A percentile compares a stretch with the other conserved stretches of the same genome.
Evolutionary conservation across 140 eudicot species (phyloP).

Genomic region (Erigeron philadelphicus): DNA sequence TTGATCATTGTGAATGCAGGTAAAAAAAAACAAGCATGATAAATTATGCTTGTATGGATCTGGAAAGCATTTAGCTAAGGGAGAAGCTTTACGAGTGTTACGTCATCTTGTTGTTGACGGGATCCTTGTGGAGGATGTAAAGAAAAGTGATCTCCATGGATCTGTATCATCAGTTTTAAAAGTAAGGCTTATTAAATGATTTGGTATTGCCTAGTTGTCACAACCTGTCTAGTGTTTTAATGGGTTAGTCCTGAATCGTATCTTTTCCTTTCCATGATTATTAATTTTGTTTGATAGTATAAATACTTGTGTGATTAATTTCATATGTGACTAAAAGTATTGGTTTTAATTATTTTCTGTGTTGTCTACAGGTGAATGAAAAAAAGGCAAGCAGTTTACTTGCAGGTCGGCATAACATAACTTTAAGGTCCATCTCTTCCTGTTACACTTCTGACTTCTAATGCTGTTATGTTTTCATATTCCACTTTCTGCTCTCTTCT

Average conservation of each 20-base stretch:
- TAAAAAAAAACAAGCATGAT: constrained; percentile 78
- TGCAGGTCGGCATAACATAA: constrained; percentile 54
- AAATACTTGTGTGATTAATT: constrained; percentile 7
- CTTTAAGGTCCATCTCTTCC: constrained; percentile 44
- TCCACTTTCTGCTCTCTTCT: too few relatives aligned
- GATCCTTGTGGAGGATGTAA: constrained; percentile 80
- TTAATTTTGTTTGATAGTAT: background rate
- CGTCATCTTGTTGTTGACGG: constrained; percentile 85
- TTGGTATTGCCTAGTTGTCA: constrained; percentile 6
- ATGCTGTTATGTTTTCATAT: background rate
- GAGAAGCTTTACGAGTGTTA: constrained; percentile 84
- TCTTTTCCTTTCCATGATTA: background rate
- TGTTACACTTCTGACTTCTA: constrained; percentile 6
- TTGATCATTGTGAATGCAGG: constrained; percentile 36
- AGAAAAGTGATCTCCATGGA: constrained; percentile 84
- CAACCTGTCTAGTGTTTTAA: background rate
- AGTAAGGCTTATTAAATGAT: constrained; percentile 29
- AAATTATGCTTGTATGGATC: constrained; percentile 73
- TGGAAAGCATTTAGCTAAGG: constrained; percentile 76
- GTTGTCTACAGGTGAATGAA: constrained; percentile 65
- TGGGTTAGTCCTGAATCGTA: background rate
- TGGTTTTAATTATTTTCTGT: constrained; percentile 4
- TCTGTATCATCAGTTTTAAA: constrained; percentile 76
- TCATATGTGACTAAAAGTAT: constrained; percentile 13
- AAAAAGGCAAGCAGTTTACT: constrained; percentile 44